Conservation (phyloP, 805 yeast species). For the Debaryomyces prosopidis region DNA sequence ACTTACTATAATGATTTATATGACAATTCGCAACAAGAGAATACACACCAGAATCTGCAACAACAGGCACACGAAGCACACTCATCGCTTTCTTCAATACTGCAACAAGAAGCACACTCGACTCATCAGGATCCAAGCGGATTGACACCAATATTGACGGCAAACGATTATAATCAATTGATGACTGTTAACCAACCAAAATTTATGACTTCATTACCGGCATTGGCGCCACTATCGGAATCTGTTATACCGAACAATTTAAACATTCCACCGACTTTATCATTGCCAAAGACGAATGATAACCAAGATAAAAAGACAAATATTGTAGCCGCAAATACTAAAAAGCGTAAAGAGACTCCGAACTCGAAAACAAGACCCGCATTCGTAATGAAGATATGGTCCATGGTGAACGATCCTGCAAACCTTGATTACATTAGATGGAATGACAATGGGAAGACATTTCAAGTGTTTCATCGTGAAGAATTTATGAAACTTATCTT, state of each 20-base stretch:
- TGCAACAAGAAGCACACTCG: not conserved
- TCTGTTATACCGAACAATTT: slow-evolving; percentile 26
- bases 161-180: slow-evolving; percentile 7
- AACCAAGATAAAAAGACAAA: not conserved
- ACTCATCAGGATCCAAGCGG: not conserved
- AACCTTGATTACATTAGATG: slow-evolving; percentile 77
- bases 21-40: slow-evolving; percentile 3
- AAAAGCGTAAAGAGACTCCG: slow-evolving; percentile 30
- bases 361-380: slow-evolving; percentile 73
- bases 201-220: slow-evolving; percentile 20
- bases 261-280: slow-evolving; percentile 14
- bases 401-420: slow-evolving; percentile 82
- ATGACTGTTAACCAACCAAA: slow-evolving; percentile 11
- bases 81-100: not conserved
- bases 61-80: not conserved
- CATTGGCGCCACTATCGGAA: slow-evolving; percentile 30
- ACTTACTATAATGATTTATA: slow-evolving; percentile 6
- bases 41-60: not conserved
- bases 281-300: slow-evolving; percentile 8
- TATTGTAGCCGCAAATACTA: slow-evolving; percentile 7
- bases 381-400: slow-evolving; percentile 91
- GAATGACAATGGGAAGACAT: slow-evolving; percentile 82
- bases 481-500: slow-evolving; percentile 77
- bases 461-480: slow-evolving; percentile 83
- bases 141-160: slow-evolving; percentile 1